Conservation (phyloP, 305 asterid genomes). For the Fraxinus xanthoxyloides region DNA sequence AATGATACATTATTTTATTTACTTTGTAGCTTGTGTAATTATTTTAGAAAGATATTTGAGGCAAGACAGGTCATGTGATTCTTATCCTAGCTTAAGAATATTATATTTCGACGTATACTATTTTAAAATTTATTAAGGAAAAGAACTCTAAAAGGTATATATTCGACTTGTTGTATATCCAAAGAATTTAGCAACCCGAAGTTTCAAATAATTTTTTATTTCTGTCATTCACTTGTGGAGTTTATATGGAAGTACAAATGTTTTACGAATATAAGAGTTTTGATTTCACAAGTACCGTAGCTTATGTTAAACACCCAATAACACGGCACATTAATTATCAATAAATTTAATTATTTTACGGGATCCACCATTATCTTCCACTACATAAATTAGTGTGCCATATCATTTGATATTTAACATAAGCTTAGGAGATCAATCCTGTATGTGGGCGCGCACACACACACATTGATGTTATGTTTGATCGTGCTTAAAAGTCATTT, state of each 20-base stretch:
- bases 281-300: too few relatives aligned
- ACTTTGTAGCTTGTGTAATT: too few relatives aligned
- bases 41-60: not conserved
- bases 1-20: too few relatives aligned
- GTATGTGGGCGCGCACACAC: too few relatives aligned
- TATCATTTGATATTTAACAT: too few relatives aligned
- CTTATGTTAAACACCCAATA: too few relatives aligned
- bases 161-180: not conserved
- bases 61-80: not conserved
- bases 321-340: too few relatives aligned
- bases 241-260: not conserved
- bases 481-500: not conserved
- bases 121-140: not conserved
- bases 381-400: too few relatives aligned
- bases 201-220: not conserved
- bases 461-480: not conserved
- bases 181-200: not conserved
- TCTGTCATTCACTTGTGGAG: not conserved
- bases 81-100: not conserved
- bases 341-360: too few relatives aligned
- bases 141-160: not conserved
- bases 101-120: not conserved
- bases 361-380: too few relatives aligned
- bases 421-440: too few relatives aligned
- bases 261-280: too few relatives aligned